phyloP scores from a whole-genome alignment of 108 stramenopile genomes.

The Cylindrotheca closterium region DNA sequence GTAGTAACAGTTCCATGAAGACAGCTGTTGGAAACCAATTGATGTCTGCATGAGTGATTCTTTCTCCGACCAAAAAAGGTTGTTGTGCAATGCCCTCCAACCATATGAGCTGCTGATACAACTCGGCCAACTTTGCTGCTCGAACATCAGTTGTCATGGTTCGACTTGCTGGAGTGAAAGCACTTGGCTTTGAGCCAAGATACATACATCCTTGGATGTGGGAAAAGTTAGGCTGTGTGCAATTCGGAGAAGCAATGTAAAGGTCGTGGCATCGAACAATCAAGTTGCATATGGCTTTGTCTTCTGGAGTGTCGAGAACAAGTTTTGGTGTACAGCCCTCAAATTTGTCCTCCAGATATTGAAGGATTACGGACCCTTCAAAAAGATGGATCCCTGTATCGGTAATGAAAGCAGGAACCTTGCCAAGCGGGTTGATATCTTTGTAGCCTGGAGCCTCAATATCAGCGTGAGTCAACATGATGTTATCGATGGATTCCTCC shows the following conservation, averaged over 20 bases:
- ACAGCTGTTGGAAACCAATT: constrained; percentile 53
- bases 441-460: constrained; percentile 29
- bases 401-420: constrained; percentile 55
- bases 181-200: constrained; percentile 35
- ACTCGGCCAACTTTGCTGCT: constrained; percentile 44
- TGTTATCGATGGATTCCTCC: constrained; percentile 18
- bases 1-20: constrained; percentile 48
- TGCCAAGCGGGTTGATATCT: constrained; percentile 47
- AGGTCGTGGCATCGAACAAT: constrained; percentile 46
- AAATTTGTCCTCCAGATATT: constrained; percentile 60
- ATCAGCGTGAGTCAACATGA: constrained; percentile 33
- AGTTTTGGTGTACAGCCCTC: constrained; percentile 12
- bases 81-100: constrained; percentile 26
- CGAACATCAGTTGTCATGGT: constrained; percentile 35
- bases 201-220: constrained; percentile 63
- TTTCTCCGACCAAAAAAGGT: constrained; percentile 40
- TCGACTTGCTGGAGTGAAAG: constrained; percentile 30
- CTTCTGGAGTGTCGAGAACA: constrained; percentile 33
- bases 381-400: constrained; percentile 36
- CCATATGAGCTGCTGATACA: constrained; percentile 42
- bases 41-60: constrained; percentile 45
- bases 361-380: constrained; percentile 60
- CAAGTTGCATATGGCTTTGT: constrained; percentile 33
- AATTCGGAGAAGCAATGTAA: constrained; percentile 53
- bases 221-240: constrained; percentile 43